Evolutionary conservation across 2,329 filamentous ascomycete species (phyloP).

Genomic region (Rhytidhysteron rufulum): DNA sequence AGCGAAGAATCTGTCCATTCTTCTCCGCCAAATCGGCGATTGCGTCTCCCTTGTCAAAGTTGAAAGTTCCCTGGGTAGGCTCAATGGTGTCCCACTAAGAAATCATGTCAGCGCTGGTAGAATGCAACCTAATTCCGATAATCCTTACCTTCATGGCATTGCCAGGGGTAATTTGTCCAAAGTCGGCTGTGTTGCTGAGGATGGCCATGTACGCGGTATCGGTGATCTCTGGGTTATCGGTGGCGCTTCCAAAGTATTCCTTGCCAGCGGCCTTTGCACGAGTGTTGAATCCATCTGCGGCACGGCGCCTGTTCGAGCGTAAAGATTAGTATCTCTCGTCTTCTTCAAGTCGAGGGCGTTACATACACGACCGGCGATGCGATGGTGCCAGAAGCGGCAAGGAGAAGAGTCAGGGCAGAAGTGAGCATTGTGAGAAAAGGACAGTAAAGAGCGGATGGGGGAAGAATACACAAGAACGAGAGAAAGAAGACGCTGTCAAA

Average conservation of each 20-base stretch:
- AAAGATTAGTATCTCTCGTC: constrained; percentile 1
- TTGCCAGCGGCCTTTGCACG: constrained; percentile 19
- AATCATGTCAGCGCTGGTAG: not conserved
- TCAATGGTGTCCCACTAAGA: constrained; percentile 35
- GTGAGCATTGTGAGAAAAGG: constrained; percentile 7
- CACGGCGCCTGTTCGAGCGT: constrained; percentile 9
- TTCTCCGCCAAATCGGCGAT: constrained; percentile 31
- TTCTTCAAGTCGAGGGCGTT: not conserved
- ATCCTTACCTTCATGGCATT: constrained; percentile 18
- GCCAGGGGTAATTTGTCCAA: constrained; percentile 22
- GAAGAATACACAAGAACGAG: not conserved
- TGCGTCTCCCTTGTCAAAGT: constrained; percentile 33
- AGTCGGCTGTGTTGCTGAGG: constrained; percentile 20
- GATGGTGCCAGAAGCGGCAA: constrained; percentile 12
- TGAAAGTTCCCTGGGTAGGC: constrained; percentile 35
- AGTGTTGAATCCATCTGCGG: constrained; percentile 19
- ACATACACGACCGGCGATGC: constrained; percentile 12
- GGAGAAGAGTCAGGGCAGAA: constrained; percentile 10
- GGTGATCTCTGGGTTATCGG: constrained; percentile 18
- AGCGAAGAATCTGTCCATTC: constrained; percentile 32
- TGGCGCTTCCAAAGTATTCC: constrained; percentile 22
- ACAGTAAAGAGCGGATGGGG: not conserved
- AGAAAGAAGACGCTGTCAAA: no score
- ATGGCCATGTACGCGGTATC: constrained; percentile 14
- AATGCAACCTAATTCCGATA: not conserved